phyloP scores from a whole-genome alignment of 768 basidiomycete genomes.

The Suillus luteus region DNA sequence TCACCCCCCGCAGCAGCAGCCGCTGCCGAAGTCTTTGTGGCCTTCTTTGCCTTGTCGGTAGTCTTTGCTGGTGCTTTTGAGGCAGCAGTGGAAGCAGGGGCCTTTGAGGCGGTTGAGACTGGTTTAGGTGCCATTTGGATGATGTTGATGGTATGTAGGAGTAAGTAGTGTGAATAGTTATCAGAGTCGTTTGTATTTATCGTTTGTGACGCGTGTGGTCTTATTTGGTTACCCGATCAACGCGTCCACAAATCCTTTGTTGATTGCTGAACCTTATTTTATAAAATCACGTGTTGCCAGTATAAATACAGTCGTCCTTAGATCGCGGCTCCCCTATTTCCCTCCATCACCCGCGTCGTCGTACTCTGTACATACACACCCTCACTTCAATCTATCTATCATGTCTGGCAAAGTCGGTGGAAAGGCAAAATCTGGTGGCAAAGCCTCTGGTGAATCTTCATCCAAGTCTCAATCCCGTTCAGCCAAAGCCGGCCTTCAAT shows the following conservation, averaged over 20 bases:
- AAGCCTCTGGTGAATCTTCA: constrained; percentile 42
- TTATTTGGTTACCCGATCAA: constrained; percentile 34
- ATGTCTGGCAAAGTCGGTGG: constrained; percentile 44
- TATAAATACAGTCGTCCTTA: constrained; percentile 31
- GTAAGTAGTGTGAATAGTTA: background rate
- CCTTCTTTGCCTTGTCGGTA: constrained; percentile 45
- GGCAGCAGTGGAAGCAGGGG: constrained; percentile 41
- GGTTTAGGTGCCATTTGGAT: constrained; percentile 65
- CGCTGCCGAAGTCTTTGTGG: constrained; percentile 59
- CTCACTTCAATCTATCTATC: constrained; percentile 14
- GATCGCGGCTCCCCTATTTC: constrained; percentile 15
- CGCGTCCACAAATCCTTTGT: constrained; percentile 37
- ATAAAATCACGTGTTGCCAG: constrained; percentile 14
- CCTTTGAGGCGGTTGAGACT: constrained; percentile 84
- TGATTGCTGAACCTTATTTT: constrained; percentile 40
- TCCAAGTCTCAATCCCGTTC: constrained; percentile 41
- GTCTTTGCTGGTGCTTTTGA: constrained; percentile 49
- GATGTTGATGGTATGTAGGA: constrained; percentile 16
- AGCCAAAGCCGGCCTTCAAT: constrained; percentile 44
- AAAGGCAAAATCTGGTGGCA: constrained; percentile 72
- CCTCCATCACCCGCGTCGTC: constrained; percentile 4
- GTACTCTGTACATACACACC: constrained; percentile 4
- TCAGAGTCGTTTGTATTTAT: constrained; percentile 19
- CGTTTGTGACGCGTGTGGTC: constrained; percentile 37
- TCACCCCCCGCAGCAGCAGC: constrained; percentile 50